A percentile compares a stretch with the other conserved stretches of the same genome.
Evolutionary conservation across 306 rosid species (phyloP).

Genomic region (Medicago ruthenica): DNA sequence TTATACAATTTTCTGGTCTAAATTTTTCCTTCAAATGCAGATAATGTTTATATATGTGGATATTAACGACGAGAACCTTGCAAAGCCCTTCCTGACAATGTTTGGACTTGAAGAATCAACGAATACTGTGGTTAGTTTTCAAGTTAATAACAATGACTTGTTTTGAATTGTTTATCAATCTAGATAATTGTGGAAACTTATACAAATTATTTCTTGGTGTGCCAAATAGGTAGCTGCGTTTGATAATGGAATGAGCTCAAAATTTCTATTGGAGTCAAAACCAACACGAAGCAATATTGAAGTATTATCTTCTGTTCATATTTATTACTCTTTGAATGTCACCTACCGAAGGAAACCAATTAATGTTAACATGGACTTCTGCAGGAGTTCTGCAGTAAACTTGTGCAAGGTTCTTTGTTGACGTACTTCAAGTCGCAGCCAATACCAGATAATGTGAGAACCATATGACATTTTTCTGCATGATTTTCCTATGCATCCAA

Average conservation of each 20-base stretch:
- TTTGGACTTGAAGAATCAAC: slow-evolving; percentile 89
- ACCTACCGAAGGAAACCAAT: slow-evolving; percentile 34
- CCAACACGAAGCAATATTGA: slow-evolving; percentile 72
- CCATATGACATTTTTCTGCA: slow-evolving; percentile 9
- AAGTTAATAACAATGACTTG: slow-evolving; percentile 22
- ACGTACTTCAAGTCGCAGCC: slow-evolving; percentile 87
- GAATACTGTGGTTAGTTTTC: slow-evolving; percentile 71
- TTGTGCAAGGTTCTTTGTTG: slow-evolving; percentile 68
- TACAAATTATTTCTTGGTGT: slow-evolving; percentile 39
- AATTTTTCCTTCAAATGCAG: slow-evolving; percentile 56
- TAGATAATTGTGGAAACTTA: slow-evolving; percentile 17
- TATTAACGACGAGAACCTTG: slow-evolving; percentile 81
- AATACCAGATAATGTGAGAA: slow-evolving; percentile 82
- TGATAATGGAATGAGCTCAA: slow-evolving; percentile 70
- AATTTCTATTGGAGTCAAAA: slow-evolving; percentile 77
- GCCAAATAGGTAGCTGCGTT: slow-evolving; percentile 78
- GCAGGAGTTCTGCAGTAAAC: slow-evolving; percentile 76
- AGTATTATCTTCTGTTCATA: slow-evolving; percentile 51
- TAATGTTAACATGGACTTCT: slow-evolving; percentile 43
- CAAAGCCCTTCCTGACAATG: slow-evolving; percentile 86
- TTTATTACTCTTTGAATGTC: slow-evolving; percentile 8
- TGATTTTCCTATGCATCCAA: slow-evolving; percentile 1
- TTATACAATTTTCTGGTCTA: slow-evolving; percentile 37
- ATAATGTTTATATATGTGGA: slow-evolving; percentile 72
- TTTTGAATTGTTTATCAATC: slow-evolving; percentile 25